phyloP scores from a whole-genome alignment of 2,329 filamentous ascomycete species.

The Pyrenophora teres region DNA sequence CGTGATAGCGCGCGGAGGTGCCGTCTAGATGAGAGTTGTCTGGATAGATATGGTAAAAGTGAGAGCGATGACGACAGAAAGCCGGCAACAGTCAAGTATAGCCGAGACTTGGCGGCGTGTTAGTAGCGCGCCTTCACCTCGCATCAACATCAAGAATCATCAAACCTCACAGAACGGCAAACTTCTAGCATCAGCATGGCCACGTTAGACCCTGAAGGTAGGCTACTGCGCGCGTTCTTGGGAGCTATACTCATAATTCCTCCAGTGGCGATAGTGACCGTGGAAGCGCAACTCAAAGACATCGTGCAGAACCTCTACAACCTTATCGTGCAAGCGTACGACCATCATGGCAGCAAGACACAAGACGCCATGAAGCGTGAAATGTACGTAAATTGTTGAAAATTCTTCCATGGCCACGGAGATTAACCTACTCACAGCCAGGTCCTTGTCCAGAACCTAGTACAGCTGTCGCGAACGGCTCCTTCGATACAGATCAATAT shows the following conservation, averaged over 20 bases:
- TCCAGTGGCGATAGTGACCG: constrained; percentile 24
- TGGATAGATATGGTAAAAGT: constrained; percentile 9
- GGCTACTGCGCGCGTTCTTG: background rate
- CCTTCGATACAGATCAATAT: constrained; percentile 58
- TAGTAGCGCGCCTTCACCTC: constrained; percentile 1
- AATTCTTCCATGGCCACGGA: background rate
- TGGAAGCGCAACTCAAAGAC: constrained; percentile 60
- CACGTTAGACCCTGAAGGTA: constrained; percentile 13
- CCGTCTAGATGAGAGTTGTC: constrained; percentile 14
- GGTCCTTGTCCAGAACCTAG: constrained; percentile 59
- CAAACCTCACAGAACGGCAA: constrained; percentile 1
- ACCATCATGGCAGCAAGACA: constrained; percentile 62
- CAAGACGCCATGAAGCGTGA: constrained; percentile 63
- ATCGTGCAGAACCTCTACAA: constrained; percentile 67
- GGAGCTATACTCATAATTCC: constrained; percentile 1
- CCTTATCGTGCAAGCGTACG: constrained; percentile 62
- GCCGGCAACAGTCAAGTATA: constrained; percentile 11
- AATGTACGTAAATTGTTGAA: constrained; percentile 51
- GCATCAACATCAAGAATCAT: background rate
- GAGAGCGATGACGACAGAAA: constrained; percentile 24
- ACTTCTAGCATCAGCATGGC: constrained; percentile 10
- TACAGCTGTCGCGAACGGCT: constrained; percentile 57
- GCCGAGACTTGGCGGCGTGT: constrained; percentile 26
- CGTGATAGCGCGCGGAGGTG: constrained; percentile 18
- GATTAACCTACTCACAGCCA: constrained; percentile 41